Evolutionary conservation across 2,329 filamentous ascomycete genomes (phyloP), one percentile per base, ranked within the genome.

Genomic region (Aureobasidium sp.): DNA sequence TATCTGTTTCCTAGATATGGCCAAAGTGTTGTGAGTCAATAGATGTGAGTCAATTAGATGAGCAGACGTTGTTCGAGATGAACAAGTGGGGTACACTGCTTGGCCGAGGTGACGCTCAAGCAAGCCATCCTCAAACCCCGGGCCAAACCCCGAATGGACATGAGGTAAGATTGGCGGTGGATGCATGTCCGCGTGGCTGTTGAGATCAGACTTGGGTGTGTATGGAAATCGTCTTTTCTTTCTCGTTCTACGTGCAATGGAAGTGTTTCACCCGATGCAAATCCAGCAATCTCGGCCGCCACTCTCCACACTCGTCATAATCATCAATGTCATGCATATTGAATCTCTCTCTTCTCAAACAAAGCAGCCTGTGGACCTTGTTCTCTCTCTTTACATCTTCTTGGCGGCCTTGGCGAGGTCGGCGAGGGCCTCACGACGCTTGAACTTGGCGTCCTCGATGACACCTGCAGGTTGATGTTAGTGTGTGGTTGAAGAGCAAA

Each of bases 401-500:
- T 58, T 53, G 17, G 65, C 64, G 42, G 61, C 66, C 63, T 69
- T 70, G 55, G 79, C 81, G 34, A 87, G 75, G 62, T 85, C 84
- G 44, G 80, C 79, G 32, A 88, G 74, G 45, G 83, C 84, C 66
- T 87, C 84, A 48, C 81, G 81, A 57, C 84, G 83, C 78, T 88
- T 88, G 77, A 83, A 88, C 73, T 84, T 85, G 62, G 83, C 84
- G 64, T 88, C 84, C 68, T 85, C 79, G 59, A 88, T 85, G 55
- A 86, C 84, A 61, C 78, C 83, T 85, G 55, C 3, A 12, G 4
- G 14, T 27, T 58, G 11, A 19, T 40, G 40, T 55, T 30, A 55
- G 53, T 27, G 12, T 8, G 6, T 6, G 19, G 2, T 8, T 27
- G 19, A 6, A 21, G 27, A 27, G 4, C 2, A 8, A 11, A 24